A percentile compares a stretch with the other conserved stretches of the same genome.
These are phyloP conservation scores for Xylariaceae sp. DNA, from an alignment of 2,329 filamentous ascomycete genomes.

Conservation along the genomic window DNA sequence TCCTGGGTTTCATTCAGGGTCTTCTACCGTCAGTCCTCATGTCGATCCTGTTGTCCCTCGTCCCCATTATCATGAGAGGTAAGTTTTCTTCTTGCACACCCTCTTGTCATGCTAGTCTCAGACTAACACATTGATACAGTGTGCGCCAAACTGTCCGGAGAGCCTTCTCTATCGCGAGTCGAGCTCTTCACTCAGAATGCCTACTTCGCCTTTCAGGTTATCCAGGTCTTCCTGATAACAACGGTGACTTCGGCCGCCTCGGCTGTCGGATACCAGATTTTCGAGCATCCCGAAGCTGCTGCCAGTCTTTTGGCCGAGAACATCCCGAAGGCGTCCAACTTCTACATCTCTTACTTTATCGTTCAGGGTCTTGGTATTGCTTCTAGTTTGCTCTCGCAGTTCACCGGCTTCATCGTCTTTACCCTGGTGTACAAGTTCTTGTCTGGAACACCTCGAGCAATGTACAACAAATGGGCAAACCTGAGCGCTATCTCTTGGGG, in stretches of 20 bases:
- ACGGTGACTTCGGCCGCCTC: constrained; percentile 79
- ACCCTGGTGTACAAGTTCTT: constrained; percentile 68
- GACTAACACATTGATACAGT: constrained; percentile 39
- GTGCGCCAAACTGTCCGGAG: constrained; percentile 74
- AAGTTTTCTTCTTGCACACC: constrained; percentile 32
- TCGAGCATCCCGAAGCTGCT: constrained; percentile 55
- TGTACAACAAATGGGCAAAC: constrained; percentile 71
- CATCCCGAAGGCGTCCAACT: constrained; percentile 81
- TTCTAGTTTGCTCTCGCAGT: constrained; percentile 66
- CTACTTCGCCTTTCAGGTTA: constrained; percentile 85
- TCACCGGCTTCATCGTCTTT: constrained; percentile 65
- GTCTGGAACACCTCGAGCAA: constrained; percentile 71
- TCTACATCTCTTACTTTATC: constrained; percentile 93
- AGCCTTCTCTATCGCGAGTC: constrained; percentile 70
- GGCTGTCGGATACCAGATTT: constrained; percentile 58
- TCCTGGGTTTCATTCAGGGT: constrained; percentile 79
- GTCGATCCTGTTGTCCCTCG: constrained; percentile 77
- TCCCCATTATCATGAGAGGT: constrained; percentile 77
- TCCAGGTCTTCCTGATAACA: constrained; percentile 86
- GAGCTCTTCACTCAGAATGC: constrained; percentile 87
- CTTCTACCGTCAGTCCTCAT: constrained; percentile 75
- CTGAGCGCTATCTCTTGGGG: constrained; percentile 77
- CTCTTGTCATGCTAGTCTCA: neutral
- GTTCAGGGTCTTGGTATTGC: constrained; percentile 83
- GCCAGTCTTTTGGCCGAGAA: constrained; percentile 64